Evolutionary conservation across 257 asterid species (phyloP), one percentile per base, ranked within the genome.

Genomic region (Verbascum thapsus): DNA sequence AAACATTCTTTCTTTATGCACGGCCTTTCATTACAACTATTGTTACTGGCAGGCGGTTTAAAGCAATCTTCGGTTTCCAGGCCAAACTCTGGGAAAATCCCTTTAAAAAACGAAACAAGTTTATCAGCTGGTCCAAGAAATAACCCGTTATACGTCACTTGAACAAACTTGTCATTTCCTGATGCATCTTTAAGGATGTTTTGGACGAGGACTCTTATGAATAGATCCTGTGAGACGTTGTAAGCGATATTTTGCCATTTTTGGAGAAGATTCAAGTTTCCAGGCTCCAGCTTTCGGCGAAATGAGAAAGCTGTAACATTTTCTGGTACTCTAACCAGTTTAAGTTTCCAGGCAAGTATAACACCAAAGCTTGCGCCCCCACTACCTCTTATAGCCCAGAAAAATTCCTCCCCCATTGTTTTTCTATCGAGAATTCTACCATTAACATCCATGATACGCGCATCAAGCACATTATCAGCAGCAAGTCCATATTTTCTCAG

Each of bases 281-380:
- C 66, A 1, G 61, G 61, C 4, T 32, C 63, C 23, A 70, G 17
- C 30, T 16, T 57, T 2, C 59, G 18, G 18, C 40, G 71, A 8
- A 75, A 9, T 23, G 68, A 6, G 64, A 75, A 75, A 10, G 23
- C 62, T 4, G 74, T 61, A 12, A 71, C 39, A 9, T 49, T 18
- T 30, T 71, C 58, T 0, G 77, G 81, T 8, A 76, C 81, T 13
- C 66, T 62, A 12, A 51, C 77, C 7, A 76, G 62, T 37, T 58
- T 67, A 19, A 76, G 69, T 45, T 76, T 76, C 81, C 77, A 76
- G 1, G 77, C 72, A 4, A 76, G 74, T n/a, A 76, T 67, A 10
- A 71, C 66, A 5, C 75, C 68, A 40, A 74, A 74, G 34, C 72
- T 69, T 37, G 79, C 61, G 8, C 75, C 69, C 0, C 78, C 78